Percentiles rank a stretch among this genome's conserved stretches.
Conservation (phyloP, 805 yeast genomes). For the Metschnikowia borealis region DNA sequence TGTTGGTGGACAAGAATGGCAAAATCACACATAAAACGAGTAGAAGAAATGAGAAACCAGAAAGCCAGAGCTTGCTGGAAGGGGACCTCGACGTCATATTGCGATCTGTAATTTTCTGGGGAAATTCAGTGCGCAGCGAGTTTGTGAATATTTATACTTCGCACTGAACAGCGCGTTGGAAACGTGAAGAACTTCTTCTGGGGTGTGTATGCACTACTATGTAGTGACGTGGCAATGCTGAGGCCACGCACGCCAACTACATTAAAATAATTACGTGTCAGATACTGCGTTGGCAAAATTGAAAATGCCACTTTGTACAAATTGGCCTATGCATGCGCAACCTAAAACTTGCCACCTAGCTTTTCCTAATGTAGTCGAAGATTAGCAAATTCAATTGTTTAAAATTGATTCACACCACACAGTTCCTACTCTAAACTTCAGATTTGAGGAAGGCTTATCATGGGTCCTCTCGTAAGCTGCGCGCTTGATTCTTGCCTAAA, state of each 20-base stretch:
- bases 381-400: neutral
- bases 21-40: conserved; percentile 34
- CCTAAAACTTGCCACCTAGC: neutral
- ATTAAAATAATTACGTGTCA: conserved; percentile 1
- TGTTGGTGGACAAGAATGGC: conserved; percentile 30
- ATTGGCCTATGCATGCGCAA: neutral
- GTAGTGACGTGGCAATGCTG: conserved; percentile 16
- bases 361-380: neutral
- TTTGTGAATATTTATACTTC: conserved; percentile 5
- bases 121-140: neutral
- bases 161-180: conserved; percentile 15
- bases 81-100: conserved; percentile 7
- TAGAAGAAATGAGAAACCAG: conserved; percentile 29
- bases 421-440: neutral
- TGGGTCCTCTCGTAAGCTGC: neutral
- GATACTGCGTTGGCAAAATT: neutral
- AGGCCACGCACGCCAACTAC: conserved; percentile 7
- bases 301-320: neutral
- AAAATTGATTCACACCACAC: no score
- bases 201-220: conserved; percentile 9
- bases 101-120: neutral
- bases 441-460: neutral
- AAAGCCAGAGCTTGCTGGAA: conserved; percentile 20
- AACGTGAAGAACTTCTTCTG: conserved; percentile 13
- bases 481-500: no score